Base-by-base conservation (phyloP, 257 asterid species). In the Nicotiana paniculata region DNA sequence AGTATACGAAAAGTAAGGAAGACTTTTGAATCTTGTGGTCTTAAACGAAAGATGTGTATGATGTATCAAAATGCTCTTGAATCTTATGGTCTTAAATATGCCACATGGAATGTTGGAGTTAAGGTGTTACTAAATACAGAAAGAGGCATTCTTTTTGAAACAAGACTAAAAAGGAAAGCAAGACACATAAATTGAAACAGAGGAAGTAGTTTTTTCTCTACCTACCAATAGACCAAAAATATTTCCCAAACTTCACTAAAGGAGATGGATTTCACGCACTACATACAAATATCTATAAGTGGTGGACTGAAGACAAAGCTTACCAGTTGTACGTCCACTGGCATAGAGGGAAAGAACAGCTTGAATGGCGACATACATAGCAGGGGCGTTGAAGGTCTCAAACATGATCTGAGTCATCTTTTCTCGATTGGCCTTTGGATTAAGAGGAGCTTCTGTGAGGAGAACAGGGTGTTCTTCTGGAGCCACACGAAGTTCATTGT, bases 341-440 rank as follows among this genome's bases (percentile, higher is more conserved):
- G 89, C 88, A 37, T 87, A 87, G 13, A 87, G 86, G 61, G 89
- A 87, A 35, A 87, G 87, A 54, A 87, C 89, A 7, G 93, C 93
- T 83, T 90, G 93, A 79, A 90, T 90, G 82, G 93, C 92, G 17
- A 90, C 92, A 85, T 90, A 87, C 91, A 87, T 90, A n/a, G 92
- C 93, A 37, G 93, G 93, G 80, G 90, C 74, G 58, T 90, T 90
- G 77, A 90, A 90, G 68, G 91, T 89, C 82, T 89, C 92, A 58
- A 89, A 89, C 93, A 88, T 88, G 81, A 84, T 84, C 77, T 84
- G 86, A 57, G 87, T 85, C 87, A 85, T 85, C 74, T 85, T 85
- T 57, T 85, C 87, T 77, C 87, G 83, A 81, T 85, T 85, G 30
- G 87, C 85, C 82, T 85, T 85, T 61, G 87, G 87, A 33, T 81